phyloP scores from a whole-genome alignment of 2,329 filamentous ascomycete genomes.

The Xylaria sp. region DNA sequence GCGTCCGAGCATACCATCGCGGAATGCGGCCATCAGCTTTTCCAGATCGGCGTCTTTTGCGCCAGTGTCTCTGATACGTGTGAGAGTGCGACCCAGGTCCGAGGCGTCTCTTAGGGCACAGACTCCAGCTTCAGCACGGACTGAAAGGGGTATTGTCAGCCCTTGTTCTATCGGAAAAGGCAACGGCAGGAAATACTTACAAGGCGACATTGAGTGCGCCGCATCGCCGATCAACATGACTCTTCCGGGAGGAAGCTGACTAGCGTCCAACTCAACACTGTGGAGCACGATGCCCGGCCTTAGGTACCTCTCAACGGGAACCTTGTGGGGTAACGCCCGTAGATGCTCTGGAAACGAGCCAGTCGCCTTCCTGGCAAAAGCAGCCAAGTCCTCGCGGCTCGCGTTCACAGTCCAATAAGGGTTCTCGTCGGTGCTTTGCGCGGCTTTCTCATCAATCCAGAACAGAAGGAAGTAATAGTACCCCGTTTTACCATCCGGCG shows the following conservation, averaged over 20 bases:
- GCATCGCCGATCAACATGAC: not conserved
- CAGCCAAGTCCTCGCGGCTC: constrained; percentile 13
- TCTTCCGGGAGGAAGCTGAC: constrained; percentile 2
- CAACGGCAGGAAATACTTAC: not conserved
- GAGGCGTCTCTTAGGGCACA: constrained; percentile 18
- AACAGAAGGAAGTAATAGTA: constrained; percentile 21
- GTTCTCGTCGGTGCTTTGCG: constrained; percentile 1
- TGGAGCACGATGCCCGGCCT: not conserved
- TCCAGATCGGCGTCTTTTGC: constrained; percentile 1
- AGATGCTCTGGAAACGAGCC: constrained; percentile 12
- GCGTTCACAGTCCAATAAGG: constrained; percentile 16
- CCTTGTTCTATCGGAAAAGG: not conserved
- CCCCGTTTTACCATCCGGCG: constrained; percentile 16
- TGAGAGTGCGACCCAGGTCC: constrained; percentile 16
- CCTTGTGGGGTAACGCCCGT: not conserved
- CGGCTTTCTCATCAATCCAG: constrained; percentile 13
- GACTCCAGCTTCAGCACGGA: constrained; percentile 27
- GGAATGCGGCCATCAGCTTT: constrained; percentile 1
- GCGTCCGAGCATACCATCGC: constrained; percentile 21
- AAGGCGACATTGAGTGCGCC: constrained; percentile 26
- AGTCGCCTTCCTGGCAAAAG: constrained; percentile 10
- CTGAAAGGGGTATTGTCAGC: not conserved
- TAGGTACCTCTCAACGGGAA: constrained; percentile 10
- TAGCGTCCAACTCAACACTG: constrained; percentile 5
- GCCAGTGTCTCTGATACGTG: not conserved